A percentile compares a stretch with the other conserved stretches of the same genome.
These are phyloP conservation scores for Haberlea rhodopensis DNA, from an alignment of 257 asterid genomes.

Conservation along the genomic window DNA sequence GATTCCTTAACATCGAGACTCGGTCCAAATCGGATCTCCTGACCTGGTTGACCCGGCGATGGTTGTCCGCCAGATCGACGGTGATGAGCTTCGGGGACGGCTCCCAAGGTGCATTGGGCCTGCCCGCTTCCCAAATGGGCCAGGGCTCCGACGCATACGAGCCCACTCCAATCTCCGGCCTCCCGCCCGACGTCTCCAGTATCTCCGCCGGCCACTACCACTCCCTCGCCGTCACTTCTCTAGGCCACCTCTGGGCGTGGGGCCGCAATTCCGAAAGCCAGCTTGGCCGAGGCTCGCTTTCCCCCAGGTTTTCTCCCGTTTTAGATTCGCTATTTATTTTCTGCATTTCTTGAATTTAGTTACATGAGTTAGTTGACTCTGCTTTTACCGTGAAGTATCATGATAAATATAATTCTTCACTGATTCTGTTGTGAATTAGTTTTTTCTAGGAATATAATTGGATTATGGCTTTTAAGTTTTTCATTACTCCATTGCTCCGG, in stretches of 20 bases:
- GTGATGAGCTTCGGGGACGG: slow-evolving; percentile 95
- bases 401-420: too few relatives aligned
- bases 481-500: too few relatives aligned
- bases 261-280: slow-evolving; percentile 79
- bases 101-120: slow-evolving; percentile 80
- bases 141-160: slow-evolving; percentile 74
- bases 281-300: slow-evolving; percentile 62
- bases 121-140: slow-evolving; percentile 43
- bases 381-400: too few relatives aligned
- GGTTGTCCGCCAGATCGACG: slow-evolving; percentile 45
- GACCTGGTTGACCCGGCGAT: slow-evolving; percentile 47
- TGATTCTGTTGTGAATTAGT: too few relatives aligned
- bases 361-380: neutral
- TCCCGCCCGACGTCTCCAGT: slow-evolving; percentile 60
- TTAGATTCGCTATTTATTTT: neutral
- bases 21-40: slow-evolving; percentile 23
- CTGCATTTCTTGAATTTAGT: slow-evolving; percentile 2
- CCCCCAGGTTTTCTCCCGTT: slow-evolving; percentile 48
- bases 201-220: slow-evolving; percentile 91
- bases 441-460: too few relatives aligned
- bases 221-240: slow-evolving; percentile 81
- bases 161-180: slow-evolving; percentile 69
- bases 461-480: too few relatives aligned
- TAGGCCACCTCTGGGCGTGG: slow-evolving; percentile 89
- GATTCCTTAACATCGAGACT: slow-evolving; percentile 24